These are phyloP conservation scores for Candida coleopterorum DNA, from an alignment of 805 yeast genomes.

Conservation along the genomic window DNA sequence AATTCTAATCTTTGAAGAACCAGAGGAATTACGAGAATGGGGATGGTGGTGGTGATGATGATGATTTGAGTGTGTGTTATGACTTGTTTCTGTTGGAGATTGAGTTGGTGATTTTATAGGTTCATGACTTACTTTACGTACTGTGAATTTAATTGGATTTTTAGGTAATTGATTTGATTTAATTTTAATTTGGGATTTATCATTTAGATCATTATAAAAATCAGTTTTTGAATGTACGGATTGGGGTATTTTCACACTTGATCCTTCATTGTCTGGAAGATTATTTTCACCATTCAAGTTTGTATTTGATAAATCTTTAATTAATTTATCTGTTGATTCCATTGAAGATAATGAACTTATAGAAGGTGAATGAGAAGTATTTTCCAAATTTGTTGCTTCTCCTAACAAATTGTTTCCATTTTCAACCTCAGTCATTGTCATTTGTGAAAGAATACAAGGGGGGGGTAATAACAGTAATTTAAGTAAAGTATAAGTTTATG, in stretches of 20 bases:
- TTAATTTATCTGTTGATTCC: conserved; percentile 21
- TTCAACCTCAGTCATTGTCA: no score
- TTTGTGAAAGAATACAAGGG: no score
- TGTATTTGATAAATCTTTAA: conserved; percentile 15
- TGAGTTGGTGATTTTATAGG: conserved; percentile 14
- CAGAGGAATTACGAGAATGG: no score
- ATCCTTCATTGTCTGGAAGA: background rate
- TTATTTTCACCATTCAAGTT: conserved; percentile 3
- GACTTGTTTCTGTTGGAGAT: conserved; percentile 2
- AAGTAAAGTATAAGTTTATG: no score
- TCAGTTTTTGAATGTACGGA: conserved; percentile 8
- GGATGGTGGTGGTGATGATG: background rate
- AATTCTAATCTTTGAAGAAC: background rate
- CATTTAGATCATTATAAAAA: conserved; percentile 6
- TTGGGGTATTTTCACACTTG: conserved; percentile 2
- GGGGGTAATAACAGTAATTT: no score
- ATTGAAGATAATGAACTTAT: conserved; percentile 21
- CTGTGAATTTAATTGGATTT: conserved; percentile 30
- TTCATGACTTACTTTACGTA: conserved; percentile 29
- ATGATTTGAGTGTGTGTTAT: background rate
- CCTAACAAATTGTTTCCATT: no score
- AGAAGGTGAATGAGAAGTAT: conserved; percentile 9
- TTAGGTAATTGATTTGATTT: conserved; percentile 7
- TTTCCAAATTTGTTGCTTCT: no score
- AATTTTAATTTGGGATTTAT: background rate